These are phyloP conservation scores for Claviceps purpurea DNA, from an alignment of 2,329 filamentous ascomycete genomes.

Conservation along the genomic window DNA sequence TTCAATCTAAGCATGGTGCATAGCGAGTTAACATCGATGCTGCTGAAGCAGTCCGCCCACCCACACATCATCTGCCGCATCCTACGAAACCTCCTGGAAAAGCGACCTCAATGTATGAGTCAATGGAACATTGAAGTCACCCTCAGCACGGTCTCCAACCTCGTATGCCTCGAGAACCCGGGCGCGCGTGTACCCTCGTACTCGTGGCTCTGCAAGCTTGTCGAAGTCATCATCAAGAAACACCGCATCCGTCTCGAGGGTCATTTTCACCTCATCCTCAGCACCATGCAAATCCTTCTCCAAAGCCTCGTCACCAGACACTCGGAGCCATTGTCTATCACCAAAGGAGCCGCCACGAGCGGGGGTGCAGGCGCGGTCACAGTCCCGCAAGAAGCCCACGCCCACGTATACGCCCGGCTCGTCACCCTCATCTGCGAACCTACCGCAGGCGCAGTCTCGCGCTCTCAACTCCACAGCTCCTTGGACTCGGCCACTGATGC, in stretches of 20 bases:
- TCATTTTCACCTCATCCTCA: conserved; percentile 45
- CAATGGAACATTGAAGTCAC: conserved; percentile 47
- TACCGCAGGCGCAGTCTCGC: conserved; percentile 40
- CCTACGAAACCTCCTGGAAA: conserved; percentile 34
- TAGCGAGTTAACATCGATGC: conserved; percentile 24
- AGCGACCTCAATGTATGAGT: conserved; percentile 34
- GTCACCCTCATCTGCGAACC: conserved; percentile 48
- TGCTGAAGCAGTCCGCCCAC: conserved; percentile 19
- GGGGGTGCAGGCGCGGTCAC: background rate
- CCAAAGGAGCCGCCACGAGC: background rate
- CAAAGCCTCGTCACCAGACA: conserved; percentile 32
- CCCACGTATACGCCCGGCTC: conserved; percentile 39
- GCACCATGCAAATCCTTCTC: conserved; percentile 42
- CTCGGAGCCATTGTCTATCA: conserved; percentile 3
- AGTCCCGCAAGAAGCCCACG: conserved; percentile 28
- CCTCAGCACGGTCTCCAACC: conserved; percentile 29
- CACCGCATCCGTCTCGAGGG: conserved; percentile 48
- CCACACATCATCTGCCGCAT: conserved; percentile 27
- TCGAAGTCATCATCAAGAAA: conserved; percentile 43
- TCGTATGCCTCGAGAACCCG: conserved; percentile 14
- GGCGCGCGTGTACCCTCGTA: conserved; percentile 24
- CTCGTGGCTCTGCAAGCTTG: conserved; percentile 35
- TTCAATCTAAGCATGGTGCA: conserved; percentile 29
- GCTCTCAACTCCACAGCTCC: conserved; percentile 26
- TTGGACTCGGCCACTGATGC: conserved; percentile 48